Conservation (phyloP, 2,329 filamentous ascomycete species). For the Hymenoscyphus salicellus region DNA sequence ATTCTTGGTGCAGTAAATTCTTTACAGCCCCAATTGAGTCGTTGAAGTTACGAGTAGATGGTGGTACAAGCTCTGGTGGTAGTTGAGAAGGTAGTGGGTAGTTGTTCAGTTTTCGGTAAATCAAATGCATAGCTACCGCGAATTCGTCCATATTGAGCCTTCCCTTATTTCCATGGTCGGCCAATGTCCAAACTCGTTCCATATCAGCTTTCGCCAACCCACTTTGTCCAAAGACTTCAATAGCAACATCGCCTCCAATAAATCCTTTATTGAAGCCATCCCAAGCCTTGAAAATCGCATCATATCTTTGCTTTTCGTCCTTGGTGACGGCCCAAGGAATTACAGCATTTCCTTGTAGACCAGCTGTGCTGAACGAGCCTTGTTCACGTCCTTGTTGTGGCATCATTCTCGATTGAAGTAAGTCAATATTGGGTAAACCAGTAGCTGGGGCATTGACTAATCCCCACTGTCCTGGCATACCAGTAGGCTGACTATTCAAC, state of each 20-base stretch:
- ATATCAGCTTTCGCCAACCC: conserved; percentile 87
- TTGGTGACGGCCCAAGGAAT: conserved; percentile 99
- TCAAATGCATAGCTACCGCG: conserved; percentile 97
- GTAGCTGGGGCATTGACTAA: conserved; percentile 89
- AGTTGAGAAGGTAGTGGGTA: conserved; percentile 86
- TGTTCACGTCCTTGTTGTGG: conserved; percentile 88
- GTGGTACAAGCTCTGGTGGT: conserved; percentile 88
- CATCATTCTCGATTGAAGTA: conserved; percentile 92
- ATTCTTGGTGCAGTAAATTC: conserved; percentile 82
- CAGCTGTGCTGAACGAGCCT: conserved; percentile 77
- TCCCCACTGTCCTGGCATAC: conserved; percentile 93
- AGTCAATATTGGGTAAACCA: conserved; percentile 90
- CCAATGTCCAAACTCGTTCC: conserved; percentile 90
- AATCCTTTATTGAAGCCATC: conserved; percentile 91
- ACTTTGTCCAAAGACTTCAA: conserved; percentile 96
- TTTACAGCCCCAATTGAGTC: conserved; percentile 93
- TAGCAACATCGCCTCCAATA: conserved; percentile 86
- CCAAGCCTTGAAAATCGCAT: conserved; percentile 93
- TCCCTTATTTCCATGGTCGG: conserved; percentile 91
- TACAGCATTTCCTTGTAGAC: conserved; percentile 87
- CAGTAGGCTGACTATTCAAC: conserved; percentile 91
- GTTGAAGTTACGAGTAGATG: conserved; percentile 88
- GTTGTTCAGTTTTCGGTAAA: conserved; percentile 94
- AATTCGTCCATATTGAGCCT: conserved; percentile 95
- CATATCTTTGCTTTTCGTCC: conserved; percentile 95